Evolutionary conservation across 306 rosid genomes (phyloP), one percentile per base, ranked within the genome.

Genomic region (Boehmeria nivea): DNA sequence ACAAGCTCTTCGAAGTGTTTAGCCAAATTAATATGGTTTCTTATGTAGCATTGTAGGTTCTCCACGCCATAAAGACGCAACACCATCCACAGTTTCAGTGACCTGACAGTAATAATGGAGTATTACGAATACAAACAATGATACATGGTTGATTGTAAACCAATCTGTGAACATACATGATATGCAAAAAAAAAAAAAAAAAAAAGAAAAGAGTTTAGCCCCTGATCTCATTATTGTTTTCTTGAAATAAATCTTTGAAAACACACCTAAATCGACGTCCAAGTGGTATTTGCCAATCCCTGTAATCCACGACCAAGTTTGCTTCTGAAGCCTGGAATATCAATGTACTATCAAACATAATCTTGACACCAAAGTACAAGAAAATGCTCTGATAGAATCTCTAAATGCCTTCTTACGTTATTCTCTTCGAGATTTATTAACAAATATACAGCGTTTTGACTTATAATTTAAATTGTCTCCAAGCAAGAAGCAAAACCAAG

Each of bases 241-340:
- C 60, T 49, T 16, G 49, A 61, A 58, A 51, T 16, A 64, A 59
- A 14, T 12, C 58, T 70, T 34, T 7, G 24, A 60, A 67, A 61
- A 65, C 81, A 49, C 54, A 90, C 95, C 98, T 84, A 65, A 90
- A 90, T 55, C 95, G 91, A 61, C 98, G 95, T 55, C 98, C 98
- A 28, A 90, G 94, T 33, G 98, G 98, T 72, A 90, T 71, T 78
- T 90, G 94, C 98, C 90, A 87, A 60, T 90, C 98, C 82, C 84
- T 90, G 76, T 84, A 90, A 74, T 90, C 98, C 72, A 90, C 80
- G 61, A 87, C 91, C 75, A 47, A 11, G 75, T 76, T 81, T 67
- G 64, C 81, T 73, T 84, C 65, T 68, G 98, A 80, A 54, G 89
- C 91, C 98, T 87, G 78, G 39, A 81, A 72, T 23, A 60, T 68